These are phyloP conservation scores for Hypocreales sp. DNA, from an alignment of 2,329 filamentous ascomycete genomes.

Conservation along the genomic window DNA sequence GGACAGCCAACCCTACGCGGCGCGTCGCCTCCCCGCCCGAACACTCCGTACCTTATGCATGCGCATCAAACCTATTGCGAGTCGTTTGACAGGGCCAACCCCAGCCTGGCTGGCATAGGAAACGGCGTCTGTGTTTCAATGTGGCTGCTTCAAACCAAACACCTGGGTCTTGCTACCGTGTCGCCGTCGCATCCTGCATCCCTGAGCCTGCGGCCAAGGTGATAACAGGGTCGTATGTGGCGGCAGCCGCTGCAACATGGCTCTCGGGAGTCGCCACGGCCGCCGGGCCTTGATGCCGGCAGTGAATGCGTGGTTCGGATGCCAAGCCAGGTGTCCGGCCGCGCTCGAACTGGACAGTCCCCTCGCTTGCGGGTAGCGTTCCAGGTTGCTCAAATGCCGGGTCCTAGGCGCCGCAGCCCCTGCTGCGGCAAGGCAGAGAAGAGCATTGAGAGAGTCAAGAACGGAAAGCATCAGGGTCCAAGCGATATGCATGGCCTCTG, in stretches of 20 bases:
- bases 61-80: too few species aligned
- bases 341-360: too few species aligned
- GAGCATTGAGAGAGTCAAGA: too few species aligned
- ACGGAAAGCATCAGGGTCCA: too few species aligned
- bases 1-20: too few species aligned
- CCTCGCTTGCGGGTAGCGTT: too few species aligned
- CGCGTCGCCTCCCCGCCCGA: too few species aligned
- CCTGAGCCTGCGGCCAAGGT: neutral
- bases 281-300: neutral
- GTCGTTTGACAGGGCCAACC: neutral
- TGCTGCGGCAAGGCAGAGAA: too few species aligned
- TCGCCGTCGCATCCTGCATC: constrained; percentile 2
- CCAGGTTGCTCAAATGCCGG: too few species aligned
- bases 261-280: constrained; percentile 1
- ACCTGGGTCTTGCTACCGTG: constrained; percentile 6
- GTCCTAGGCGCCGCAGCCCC: too few species aligned
- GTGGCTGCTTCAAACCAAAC: constrained; percentile 16
- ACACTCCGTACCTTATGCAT: too few species aligned
- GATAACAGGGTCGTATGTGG: neutral
- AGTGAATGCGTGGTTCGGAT: constrained; percentile 9
- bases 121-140: constrained; percentile 12
- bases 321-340: constrained; percentile 9
- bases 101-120: constrained; percentile 3
- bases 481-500: too few species aligned
- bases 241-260: neutral